Percentiles rank a stretch among this genome's conserved stretches.
These are phyloP conservation scores for Pseudomicrostroma phylloplanum DNA, from an alignment of 1,284 basidiomycete species.

Conservation along the genomic window DNA sequence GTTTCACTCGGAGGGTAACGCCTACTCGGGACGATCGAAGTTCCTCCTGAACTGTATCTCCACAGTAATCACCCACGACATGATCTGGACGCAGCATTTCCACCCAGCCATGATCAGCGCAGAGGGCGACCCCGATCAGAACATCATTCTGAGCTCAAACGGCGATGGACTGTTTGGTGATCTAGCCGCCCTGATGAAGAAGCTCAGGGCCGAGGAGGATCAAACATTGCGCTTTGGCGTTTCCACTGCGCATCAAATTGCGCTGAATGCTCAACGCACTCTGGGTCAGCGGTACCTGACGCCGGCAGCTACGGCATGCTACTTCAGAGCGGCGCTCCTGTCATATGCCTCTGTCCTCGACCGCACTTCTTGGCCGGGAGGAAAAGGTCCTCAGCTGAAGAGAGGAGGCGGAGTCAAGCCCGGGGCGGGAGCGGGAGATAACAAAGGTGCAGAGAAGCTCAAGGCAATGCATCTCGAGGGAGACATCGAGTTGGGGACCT, in stretches of 20 bases:
- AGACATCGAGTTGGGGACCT: slow-evolving; percentile 35
- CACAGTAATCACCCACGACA: slow-evolving; percentile 24
- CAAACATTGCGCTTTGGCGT: neutral
- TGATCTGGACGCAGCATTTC: slow-evolving; percentile 44
- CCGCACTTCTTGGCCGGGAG: slow-evolving; percentile 14
- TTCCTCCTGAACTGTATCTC: slow-evolving; percentile 27
- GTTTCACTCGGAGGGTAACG: slow-evolving; percentile 36
- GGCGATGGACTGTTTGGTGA: neutral
- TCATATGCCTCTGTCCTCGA: slow-evolving; percentile 17
- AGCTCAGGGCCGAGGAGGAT: neutral
- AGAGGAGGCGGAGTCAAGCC: slow-evolving; percentile 22
- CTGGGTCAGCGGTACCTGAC: slow-evolving; percentile 26
- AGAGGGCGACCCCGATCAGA: slow-evolving; percentile 13
- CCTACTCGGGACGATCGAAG: slow-evolving; percentile 30
- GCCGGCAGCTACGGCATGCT: slow-evolving; percentile 24
- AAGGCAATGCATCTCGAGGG: slow-evolving; percentile 20
- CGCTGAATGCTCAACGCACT: slow-evolving; percentile 19
- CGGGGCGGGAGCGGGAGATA: slow-evolving; percentile 20
- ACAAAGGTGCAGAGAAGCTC: slow-evolving; percentile 21
- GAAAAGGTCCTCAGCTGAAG: slow-evolving; percentile 10
- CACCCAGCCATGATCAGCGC: slow-evolving; percentile 31
- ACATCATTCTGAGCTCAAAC: slow-evolving; percentile 10
- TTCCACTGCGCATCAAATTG: neutral
- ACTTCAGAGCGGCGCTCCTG: slow-evolving; percentile 25
- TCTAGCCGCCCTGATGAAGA: slow-evolving; percentile 5